These are phyloP conservation scores for Pelargonium cotyledonis DNA, from an alignment of 441 rosid species.

Conservation along the genomic window DNA sequence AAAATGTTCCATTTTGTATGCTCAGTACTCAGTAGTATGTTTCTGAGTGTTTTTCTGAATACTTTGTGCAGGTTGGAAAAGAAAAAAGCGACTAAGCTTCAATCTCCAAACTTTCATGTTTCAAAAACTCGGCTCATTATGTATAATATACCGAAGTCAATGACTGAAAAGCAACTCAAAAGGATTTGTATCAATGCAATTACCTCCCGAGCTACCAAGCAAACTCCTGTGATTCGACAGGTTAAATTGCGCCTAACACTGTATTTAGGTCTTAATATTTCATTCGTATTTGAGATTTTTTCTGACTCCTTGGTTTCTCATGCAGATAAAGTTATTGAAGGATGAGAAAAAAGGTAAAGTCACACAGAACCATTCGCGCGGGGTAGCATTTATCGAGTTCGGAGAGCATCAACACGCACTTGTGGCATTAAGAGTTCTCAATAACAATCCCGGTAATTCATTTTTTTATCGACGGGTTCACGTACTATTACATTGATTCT, in stretches of 20 bases:
- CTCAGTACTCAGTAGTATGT: neutral
- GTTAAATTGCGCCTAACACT: conserved; percentile 26
- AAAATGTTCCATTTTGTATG: neutral
- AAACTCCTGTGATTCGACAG: conserved; percentile 75
- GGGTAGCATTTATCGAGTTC: conserved; percentile 87
- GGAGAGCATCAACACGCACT: conserved; percentile 80
- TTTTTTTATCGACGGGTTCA: neutral
- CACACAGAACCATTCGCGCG: conserved; percentile 59
- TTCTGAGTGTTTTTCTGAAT: conserved; percentile 2
- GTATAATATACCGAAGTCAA: conserved; percentile 73
- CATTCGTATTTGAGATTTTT: neutral
- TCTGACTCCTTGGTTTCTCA: conserved; percentile 10
- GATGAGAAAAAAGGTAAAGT: conserved; percentile 56
- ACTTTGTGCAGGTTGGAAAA: conserved; percentile 59
- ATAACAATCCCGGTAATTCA: conserved; percentile 79
- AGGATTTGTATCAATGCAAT: conserved; percentile 68
- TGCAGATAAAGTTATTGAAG: conserved; percentile 71
- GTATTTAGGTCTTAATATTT: conserved; percentile 6
- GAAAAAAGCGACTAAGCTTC: conserved; percentile 76
- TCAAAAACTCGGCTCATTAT: conserved; percentile 70
- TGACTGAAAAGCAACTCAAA: conserved; percentile 59
- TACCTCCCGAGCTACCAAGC: conserved; percentile 83
- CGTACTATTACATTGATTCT: neutral
- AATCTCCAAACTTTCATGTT: conserved; percentile 87
- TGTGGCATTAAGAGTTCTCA: conserved; percentile 84